Evolutionary conservation across 2,329 filamentous ascomycete species (phyloP), one percentile per base, ranked within the genome.

Genomic region (Lachnellula subtilissima): DNA sequence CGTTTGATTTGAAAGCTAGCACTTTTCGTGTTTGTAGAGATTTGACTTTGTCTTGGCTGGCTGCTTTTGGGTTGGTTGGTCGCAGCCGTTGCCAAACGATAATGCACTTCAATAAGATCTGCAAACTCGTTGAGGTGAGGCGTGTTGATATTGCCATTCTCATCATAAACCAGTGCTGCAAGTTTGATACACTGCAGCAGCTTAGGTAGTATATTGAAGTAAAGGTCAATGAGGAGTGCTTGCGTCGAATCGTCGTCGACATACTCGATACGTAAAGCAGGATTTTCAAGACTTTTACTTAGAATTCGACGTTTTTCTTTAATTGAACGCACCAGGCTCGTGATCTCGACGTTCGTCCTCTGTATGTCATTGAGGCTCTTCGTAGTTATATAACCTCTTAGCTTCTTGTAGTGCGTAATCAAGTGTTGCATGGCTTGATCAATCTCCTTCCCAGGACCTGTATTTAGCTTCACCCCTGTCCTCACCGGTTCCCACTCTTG

Each of bases 141-240:
- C 1, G 22, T 51, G 1, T 36, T 40, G 22, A 45, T 50, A 12
- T 19, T 17, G 15, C 39, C 56, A 17, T 53, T 25, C 17, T 50
- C 36, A 42, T 47, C 46, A 22, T 52, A 51, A 19, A 25, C 51
- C 22, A 49, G 45, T 19, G 39, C 46, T 46, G 15, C 55, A 23
- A 53, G 23, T 28, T 53, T 50, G 9, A 60, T 52, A 15, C 39
- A 43, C 39, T 52, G 19, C 5, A 59, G 23, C n/a, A 53, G 40
- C 15, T 46, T 23, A 12, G 57, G 57, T 14, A 59, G 15, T 9
- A 57, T 22, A 19, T 28, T 11, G 52, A 54, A 59, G 45, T 56
- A 59, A 5, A 59, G 14, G 36, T 59, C 57, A 6, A 5, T 22
- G 11, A 58, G 46, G 17, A 58, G 14, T 15, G 23, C 17, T 47